Percentiles rank a stretch among this genome's conserved stretches.
These are phyloP conservation scores for Tetracladium marchalianum DNA, from an alignment of 495 filamentous ascomycete species.

Conservation along the genomic window DNA sequence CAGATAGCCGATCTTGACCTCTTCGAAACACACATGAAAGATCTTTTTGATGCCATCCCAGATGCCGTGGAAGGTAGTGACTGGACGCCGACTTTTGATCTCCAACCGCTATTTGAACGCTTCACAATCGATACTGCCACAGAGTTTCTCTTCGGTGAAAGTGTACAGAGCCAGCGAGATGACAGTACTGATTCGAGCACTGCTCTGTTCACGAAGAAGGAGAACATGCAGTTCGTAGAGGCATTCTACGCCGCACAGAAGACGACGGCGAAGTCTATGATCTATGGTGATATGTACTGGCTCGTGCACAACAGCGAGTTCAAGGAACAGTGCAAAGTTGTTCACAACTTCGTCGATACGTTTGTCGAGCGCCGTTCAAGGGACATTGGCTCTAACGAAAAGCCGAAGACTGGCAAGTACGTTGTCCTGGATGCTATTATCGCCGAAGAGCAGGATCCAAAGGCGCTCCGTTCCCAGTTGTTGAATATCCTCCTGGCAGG, in stretches of 20 bases:
- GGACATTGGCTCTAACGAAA: conserved; percentile 14
- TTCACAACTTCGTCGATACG: conserved; percentile 15
- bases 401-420: conserved; percentile 23
- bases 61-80: conserved; percentile 20
- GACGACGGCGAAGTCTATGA: conserved; percentile 11
- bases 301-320: conserved; percentile 11
- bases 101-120: conserved; percentile 51
- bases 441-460: conserved; percentile 23
- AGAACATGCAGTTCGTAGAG: conserved; percentile 21
- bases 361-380: conserved; percentile 14
- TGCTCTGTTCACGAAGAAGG: conserved; percentile 21
- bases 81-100: conserved; percentile 38
- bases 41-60: conserved; percentile 29
- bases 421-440: conserved; percentile 42
- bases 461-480: conserved; percentile 33
- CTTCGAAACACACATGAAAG: conserved; percentile 37
- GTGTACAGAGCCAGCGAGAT: conserved; percentile 14
- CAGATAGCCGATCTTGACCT: conserved; percentile 40
- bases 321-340: conserved; percentile 10
- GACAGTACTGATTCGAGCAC: conserved; percentile 10
- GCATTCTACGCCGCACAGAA: conserved; percentile 10
- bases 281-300: conserved; percentile 10
- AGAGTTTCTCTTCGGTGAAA: conserved; percentile 55
- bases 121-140: conserved; percentile 62
- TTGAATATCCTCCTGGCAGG: conserved; percentile 42